Percentiles rank a stretch among this genome's conserved stretches.
Evolutionary conservation across 2,329 filamentous ascomycete species (phyloP).

Genomic region (Elsinoe australis): DNA sequence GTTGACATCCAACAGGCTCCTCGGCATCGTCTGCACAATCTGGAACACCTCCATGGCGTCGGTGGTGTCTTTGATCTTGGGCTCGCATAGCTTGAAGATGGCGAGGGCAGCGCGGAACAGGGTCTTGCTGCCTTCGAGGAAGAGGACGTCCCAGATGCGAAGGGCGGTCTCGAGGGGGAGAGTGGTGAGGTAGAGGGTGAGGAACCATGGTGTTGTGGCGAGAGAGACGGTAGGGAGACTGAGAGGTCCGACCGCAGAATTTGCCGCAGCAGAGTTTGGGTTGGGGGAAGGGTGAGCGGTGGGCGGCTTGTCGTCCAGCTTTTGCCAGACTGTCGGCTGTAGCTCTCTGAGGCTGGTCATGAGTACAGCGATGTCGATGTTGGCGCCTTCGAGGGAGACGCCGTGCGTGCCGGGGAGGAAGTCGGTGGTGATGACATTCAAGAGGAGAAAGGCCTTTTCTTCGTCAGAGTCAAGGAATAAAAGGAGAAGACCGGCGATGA

Average conservation of each 20-base stretch:
- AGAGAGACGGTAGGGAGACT: conserved; percentile 82
- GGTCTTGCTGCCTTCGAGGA: conserved; percentile 90
- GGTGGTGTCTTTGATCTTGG: conserved; percentile 66
- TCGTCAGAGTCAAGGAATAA: conserved; percentile 75
- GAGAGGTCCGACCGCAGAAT: conserved; percentile 33
- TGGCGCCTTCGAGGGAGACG: conserved; percentile 80
- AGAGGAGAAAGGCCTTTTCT: conserved; percentile 85
- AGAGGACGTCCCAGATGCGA: conserved; percentile 90
- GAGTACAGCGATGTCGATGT: conserved; percentile 86
- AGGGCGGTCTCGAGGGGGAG: conserved; percentile 86
- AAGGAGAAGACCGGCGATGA: conserved; percentile 80
- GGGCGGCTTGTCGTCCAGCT: conserved; percentile 70
- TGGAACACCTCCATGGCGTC: conserved; percentile 96
- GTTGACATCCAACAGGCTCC: conserved; percentile 75
- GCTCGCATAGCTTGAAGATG: conserved; percentile 82
- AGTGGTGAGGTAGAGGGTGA: conserved; percentile 92
- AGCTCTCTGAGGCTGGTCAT: conserved; percentile 80
- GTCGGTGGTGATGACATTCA: conserved; percentile 82
- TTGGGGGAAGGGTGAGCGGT: conserved; percentile 29
- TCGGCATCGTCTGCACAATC: conserved; percentile 79
- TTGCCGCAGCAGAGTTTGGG: conserved; percentile 36
- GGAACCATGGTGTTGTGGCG: conserved; percentile 94
- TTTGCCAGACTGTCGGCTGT: conserved; percentile 76
- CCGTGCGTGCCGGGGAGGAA: conserved; percentile 91
- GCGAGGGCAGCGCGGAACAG: conserved; percentile 85